Evolutionary conservation across 1,284 basidiomycete species (phyloP).

Genomic region (Tranzscheliella williamsii): DNA sequence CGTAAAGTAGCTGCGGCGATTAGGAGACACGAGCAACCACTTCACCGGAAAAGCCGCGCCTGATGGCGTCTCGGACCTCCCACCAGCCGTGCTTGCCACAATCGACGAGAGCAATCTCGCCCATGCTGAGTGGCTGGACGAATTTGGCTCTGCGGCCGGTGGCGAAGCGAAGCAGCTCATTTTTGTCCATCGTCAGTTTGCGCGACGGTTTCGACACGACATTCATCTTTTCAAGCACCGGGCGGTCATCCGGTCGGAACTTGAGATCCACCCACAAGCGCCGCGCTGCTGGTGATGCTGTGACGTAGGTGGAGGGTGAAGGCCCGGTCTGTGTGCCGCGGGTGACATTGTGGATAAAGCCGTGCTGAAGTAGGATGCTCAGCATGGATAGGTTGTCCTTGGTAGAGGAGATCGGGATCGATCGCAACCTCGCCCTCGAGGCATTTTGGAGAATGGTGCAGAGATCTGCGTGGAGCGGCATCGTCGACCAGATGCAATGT

Average conservation of each 20-base stretch:
- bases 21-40: slow-evolving; percentile 61
- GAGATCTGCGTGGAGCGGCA: slow-evolving; percentile 70
- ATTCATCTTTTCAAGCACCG: slow-evolving; percentile 75
- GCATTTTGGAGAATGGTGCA: slow-evolving; percentile 85
- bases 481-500: no score
- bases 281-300: slow-evolving; percentile 61
- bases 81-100: slow-evolving; percentile 66
- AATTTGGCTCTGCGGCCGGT: slow-evolving; percentile 64
- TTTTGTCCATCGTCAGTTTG: slow-evolving; percentile 72
- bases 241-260: slow-evolving; percentile 76
- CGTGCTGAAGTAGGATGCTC: slow-evolving; percentile 80
- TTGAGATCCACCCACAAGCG: slow-evolving; percentile 85
- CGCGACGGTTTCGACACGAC: slow-evolving; percentile 76
- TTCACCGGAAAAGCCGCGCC: slow-evolving; percentile 60
- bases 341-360: slow-evolving; percentile 78
- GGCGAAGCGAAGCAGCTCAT: slow-evolving; percentile 75
- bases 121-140: slow-evolving; percentile 75
- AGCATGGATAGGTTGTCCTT: slow-evolving; percentile 81
- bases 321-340: slow-evolving; percentile 75
- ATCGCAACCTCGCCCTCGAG: slow-evolving; percentile 76
- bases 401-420: slow-evolving; percentile 74
- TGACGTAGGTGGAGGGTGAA: slow-evolving; percentile 69
- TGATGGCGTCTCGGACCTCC: slow-evolving; percentile 63
- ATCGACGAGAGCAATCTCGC: slow-evolving; percentile 80
- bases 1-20: background rate